These are phyloP conservation scores for Hordeum marinum DNA, from an alignment of 176 grass and related monocot genomes.

Conservation along the genomic window DNA sequence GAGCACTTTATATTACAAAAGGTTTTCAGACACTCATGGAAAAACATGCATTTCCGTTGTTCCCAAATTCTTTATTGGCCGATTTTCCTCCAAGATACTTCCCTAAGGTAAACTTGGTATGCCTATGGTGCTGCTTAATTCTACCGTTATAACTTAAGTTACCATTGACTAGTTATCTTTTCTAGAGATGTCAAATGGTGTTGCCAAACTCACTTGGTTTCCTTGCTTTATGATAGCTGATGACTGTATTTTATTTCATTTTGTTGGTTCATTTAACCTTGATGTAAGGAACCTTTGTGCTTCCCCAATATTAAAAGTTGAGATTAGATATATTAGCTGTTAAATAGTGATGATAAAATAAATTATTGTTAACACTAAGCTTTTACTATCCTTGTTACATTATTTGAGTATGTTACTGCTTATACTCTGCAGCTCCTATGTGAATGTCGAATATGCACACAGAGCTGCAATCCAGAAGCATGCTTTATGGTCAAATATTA, in stretches of 20 bases:
- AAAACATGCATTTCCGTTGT: conserved; percentile 64
- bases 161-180: neutral
- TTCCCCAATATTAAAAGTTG: conserved; percentile 15
- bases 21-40: conserved; percentile 65
- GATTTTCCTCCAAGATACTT: conserved; percentile 62
- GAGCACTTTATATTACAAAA: conserved; percentile 49
- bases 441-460: conserved; percentile 65
- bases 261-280: conserved; percentile 22
- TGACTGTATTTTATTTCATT: neutral
- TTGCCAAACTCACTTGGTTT: neutral
- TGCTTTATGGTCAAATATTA: conserved; percentile 62
- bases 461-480: conserved; percentile 70
- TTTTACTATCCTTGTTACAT: neutral
- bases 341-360: conserved; percentile 13
- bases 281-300: neutral
- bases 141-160: neutral
- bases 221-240: neutral
- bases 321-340: conserved; percentile 7
- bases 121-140: neutral
- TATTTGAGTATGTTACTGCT: neutral
- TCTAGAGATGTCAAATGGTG: conserved; percentile 3
- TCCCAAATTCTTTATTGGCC: conserved; percentile 97
- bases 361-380: conserved; percentile 5
- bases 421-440: conserved; percentile 41
- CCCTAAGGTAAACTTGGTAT: conserved; percentile 49